phyloP scores from a whole-genome alignment of 805 yeast genomes.

The Tetrapisispora taiwanensis region DNA sequence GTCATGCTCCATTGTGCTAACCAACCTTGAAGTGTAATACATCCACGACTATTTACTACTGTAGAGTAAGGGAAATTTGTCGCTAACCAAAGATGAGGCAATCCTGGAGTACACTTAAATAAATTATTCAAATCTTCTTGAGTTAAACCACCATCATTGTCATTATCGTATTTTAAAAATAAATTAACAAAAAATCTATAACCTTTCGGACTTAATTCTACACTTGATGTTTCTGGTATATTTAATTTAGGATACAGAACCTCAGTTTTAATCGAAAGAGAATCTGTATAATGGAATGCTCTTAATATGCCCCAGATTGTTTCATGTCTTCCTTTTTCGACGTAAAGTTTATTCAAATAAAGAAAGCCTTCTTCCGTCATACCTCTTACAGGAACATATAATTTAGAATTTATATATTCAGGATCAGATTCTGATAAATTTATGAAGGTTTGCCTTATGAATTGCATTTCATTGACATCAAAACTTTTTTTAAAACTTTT shows the following conservation, averaged over 20 bases:
- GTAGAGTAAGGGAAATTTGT: constrained; percentile 79
- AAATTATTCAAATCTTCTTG: constrained; percentile 57
- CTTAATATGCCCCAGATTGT: constrained; percentile 93
- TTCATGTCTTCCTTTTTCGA: constrained; percentile 89
- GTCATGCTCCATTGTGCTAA: constrained; percentile 98
- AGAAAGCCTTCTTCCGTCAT: constrained; percentile 69
- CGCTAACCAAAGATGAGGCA: constrained; percentile 80
- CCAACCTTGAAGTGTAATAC: constrained; percentile 95
- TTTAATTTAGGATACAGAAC: constrained; percentile 73
- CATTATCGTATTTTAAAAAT: constrained; percentile 79
- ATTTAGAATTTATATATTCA: constrained; percentile 31
- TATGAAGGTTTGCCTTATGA: constrained; percentile 31
- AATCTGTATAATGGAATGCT: constrained; percentile 83
- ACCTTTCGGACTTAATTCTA: constrained; percentile 87
- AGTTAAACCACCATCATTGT: constrained; percentile 91
- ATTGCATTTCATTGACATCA: constrained; percentile 40
- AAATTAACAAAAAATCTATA: constrained; percentile 86
- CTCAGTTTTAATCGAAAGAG: constrained; percentile 71
- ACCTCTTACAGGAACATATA: constrained; percentile 38
- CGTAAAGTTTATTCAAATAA: constrained; percentile 66
- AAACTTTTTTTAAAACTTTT: constrained; percentile 61
- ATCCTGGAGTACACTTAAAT: constrained; percentile 86
- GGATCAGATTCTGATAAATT: constrained; percentile 12
- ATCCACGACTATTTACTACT: constrained; percentile 81
- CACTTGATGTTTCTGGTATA: constrained; percentile 64